Conservation (phyloP, 345 rosid species). For the Pugionium dolabratum region DNA sequence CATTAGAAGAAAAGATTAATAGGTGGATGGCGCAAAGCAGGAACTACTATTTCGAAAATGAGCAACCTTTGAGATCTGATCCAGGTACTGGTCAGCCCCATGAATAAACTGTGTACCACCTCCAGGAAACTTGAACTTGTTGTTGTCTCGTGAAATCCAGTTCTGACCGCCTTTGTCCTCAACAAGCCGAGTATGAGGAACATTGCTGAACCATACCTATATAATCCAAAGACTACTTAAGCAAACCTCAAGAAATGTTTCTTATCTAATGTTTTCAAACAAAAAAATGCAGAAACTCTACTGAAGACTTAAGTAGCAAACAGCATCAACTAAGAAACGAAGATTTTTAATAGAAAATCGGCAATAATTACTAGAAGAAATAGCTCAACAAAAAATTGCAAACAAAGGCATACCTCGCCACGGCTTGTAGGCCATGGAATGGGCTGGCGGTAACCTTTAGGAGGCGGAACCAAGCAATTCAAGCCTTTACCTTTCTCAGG, state of each 20-base stretch:
- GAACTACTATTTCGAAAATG: neutral
- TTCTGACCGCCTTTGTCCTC: constrained; percentile 98
- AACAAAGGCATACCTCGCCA: constrained; percentile 48
- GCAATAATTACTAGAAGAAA: too few relatives aligned
- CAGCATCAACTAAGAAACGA: too few relatives aligned
- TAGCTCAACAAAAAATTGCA: too few relatives aligned
- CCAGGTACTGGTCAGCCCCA: constrained; percentile 87
- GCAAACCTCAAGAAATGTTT: neutral
- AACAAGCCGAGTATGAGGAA: constrained; percentile 85
- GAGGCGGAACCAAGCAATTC: constrained; percentile 88
- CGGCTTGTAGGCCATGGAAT: constrained; percentile 96
- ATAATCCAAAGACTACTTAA: neutral
- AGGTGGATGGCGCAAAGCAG: neutral
- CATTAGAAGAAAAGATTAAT: constrained; percentile 16
- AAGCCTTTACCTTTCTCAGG: constrained; percentile 62
- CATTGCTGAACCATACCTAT: constrained; percentile 78
- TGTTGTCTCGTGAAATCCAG: constrained; percentile 76
- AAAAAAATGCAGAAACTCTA: neutral
- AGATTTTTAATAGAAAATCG: too few relatives aligned
- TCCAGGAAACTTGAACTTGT: constrained; percentile 93
- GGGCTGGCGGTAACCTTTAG: constrained; percentile 71
- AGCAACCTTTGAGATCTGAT: constrained; percentile 79
- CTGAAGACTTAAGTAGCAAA: too few relatives aligned
- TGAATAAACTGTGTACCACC: constrained; percentile 99
- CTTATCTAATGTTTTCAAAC: neutral